Conservation (phyloP, 495 filamentous ascomycete genomes). For the Talaromyces ruber region DNA sequence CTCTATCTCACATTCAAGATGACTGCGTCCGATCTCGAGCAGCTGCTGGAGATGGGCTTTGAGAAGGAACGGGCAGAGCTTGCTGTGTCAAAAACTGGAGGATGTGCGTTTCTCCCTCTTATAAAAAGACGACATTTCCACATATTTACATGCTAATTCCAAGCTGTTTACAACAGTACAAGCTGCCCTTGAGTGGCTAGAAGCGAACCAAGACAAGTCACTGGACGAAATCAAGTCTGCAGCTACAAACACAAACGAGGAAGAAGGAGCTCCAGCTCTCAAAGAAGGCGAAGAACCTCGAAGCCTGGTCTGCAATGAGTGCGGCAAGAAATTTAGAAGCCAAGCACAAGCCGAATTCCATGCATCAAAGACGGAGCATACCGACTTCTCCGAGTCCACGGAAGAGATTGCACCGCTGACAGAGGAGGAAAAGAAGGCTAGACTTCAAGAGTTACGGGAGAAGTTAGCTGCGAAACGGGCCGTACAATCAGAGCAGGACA, state of each 20-base stretch:
- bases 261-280: constrained; percentile 47
- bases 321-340: constrained; percentile 81
- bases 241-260: constrained; percentile 28
- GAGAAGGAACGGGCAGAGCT: constrained; percentile 70
- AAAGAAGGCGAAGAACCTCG: constrained; percentile 55
- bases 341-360: constrained; percentile 79
- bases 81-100: constrained; percentile 70
- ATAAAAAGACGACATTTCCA: not conserved
- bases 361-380: constrained; percentile 78
- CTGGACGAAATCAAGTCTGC: constrained; percentile 63
- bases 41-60: constrained; percentile 93
- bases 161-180: constrained; percentile 48
- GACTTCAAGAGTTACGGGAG: constrained; percentile 63
- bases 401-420: constrained; percentile 87
- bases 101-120: constrained; percentile 44
- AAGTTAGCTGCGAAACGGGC: constrained; percentile 68
- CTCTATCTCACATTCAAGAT: constrained; percentile 29
- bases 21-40: constrained; percentile 63
- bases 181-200: constrained; percentile 89
- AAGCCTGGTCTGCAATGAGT: constrained; percentile 80
- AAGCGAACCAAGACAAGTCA: constrained; percentile 75
- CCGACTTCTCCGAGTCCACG: constrained; percentile 87
- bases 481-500: constrained; percentile 62
- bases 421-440: constrained; percentile 79
- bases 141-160: not conserved